phyloP scores from a whole-genome alignment of 306 rosid genomes.

The Cercis canadensis region DNA sequence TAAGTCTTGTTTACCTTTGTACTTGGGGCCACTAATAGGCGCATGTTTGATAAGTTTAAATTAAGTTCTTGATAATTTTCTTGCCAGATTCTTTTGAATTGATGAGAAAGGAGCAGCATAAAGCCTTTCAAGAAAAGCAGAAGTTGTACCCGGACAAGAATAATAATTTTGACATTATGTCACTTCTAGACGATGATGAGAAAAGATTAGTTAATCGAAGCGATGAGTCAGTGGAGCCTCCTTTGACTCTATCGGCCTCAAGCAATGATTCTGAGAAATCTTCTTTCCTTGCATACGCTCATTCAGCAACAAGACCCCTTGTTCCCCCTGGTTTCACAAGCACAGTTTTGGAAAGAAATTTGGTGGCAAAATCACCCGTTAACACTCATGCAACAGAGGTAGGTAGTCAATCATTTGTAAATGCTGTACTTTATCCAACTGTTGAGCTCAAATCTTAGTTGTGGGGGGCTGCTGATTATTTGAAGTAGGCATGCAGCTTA shows the following conservation, averaged over 20 bases:
- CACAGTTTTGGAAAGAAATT: slow-evolving; percentile 59
- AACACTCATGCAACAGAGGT: slow-evolving; percentile 64
- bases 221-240: slow-evolving; percentile 57
- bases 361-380: slow-evolving; percentile 53
- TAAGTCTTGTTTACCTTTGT: slow-evolving; percentile 22
- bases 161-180: slow-evolving; percentile 58
- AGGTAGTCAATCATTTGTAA: slow-evolving; percentile 31
- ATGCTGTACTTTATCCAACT: slow-evolving; percentile 6
- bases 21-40: slow-evolving; percentile 23
- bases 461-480: neutral
- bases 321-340: slow-evolving; percentile 93
- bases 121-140: slow-evolving; percentile 71
- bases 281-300: slow-evolving; percentile 54
- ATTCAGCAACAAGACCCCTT: slow-evolving; percentile 80
- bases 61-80: slow-evolving; percentile 42
- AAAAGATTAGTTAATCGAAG: slow-evolving; percentile 48
- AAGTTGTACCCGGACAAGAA: slow-evolving; percentile 64
- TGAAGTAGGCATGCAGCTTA: slow-evolving; percentile 13
- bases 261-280: slow-evolving; percentile 65
- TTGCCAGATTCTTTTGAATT: slow-evolving; percentile 79
- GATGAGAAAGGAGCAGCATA: slow-evolving; percentile 96
- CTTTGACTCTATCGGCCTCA: slow-evolving; percentile 43
- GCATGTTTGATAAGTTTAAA: slow-evolving; percentile 19
- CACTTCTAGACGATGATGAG: slow-evolving; percentile 62
- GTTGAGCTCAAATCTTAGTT: slow-evolving; percentile 20